These are phyloP conservation scores for Bacidia rubella DNA, from an alignment of 495 filamentous ascomycete species.

Conservation along the genomic window DNA sequence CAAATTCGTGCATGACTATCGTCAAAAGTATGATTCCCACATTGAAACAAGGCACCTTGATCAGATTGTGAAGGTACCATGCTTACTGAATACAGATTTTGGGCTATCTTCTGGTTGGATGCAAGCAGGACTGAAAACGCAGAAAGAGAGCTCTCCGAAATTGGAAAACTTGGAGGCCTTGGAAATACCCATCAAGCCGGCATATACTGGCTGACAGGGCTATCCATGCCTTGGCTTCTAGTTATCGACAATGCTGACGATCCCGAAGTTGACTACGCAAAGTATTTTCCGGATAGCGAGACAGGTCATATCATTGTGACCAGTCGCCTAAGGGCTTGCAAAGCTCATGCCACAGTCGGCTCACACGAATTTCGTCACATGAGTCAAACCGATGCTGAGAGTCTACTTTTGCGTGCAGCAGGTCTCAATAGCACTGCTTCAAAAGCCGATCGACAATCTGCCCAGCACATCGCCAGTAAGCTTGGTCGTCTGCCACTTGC, in stretches of 20 bases:
- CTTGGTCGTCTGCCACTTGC: constrained; percentile 30
- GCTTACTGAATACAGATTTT: constrained; percentile 10
- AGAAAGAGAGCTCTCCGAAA: constrained; percentile 19
- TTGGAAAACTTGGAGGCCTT: constrained; percentile 18
- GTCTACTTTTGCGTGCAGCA: constrained; percentile 22
- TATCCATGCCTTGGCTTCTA: constrained; percentile 27
- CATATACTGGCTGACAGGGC: constrained; percentile 23
- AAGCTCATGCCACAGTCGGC: constrained; percentile 22
- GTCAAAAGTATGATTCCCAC: constrained; percentile 23
- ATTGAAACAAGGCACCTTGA: no score
- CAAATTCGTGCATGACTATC: constrained; percentile 26
- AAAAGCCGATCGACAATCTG: constrained; percentile 5
- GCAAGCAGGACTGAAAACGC: constrained; percentile 21
- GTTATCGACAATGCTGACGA: constrained; percentile 38
- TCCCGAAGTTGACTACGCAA: constrained; percentile 20
- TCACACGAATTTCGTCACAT: constrained; percentile 21
- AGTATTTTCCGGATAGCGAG: constrained; percentile 25
- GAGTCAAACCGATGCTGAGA: constrained; percentile 21
- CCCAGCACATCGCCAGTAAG: constrained; percentile 15
- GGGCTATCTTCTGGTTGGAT: constrained; percentile 35
- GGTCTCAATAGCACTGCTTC: constrained; percentile 3
- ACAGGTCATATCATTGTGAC: constrained; percentile 29
- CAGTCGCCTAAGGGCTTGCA: constrained; percentile 25
- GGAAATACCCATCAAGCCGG: constrained; percentile 19
- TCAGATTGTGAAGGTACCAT: neutral